Base-by-base conservation (phyloP, 495 filamentous ascomycete genomes). In the Parmelia sp. region DNA sequence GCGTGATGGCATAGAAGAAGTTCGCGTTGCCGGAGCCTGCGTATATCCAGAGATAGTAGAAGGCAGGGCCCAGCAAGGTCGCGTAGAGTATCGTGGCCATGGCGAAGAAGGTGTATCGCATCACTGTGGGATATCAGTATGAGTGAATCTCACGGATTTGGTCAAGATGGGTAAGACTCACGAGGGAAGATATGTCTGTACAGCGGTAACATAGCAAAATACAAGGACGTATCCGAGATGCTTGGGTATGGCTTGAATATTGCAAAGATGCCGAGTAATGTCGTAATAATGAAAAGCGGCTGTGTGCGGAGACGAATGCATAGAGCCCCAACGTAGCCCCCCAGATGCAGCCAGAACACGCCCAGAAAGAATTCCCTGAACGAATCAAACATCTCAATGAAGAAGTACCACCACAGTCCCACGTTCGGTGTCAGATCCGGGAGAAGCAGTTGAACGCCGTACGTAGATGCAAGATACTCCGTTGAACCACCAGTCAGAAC, bases 361-460 rank as follows among this genome's bases (percentile, higher is more conserved):
- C 90, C 95, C 4, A 98, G 82, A 81, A 98, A 98, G 79, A 98
- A 97, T 58, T 88, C 87, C 29, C 94, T 86, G 81, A 98, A 98
- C 7, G 91, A 93, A 75, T 98, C 94, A 73, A 98, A 98, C 85
- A 98, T 98, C 76, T 98, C 94, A 69, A 93, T 95, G 77, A 98
- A 97, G 76, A 97, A 98, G 77, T 98, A 98, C 94, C 94, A 98
- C 94, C 94, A 98, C 0, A 98, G 81, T 3, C 94, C 94, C 45
- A 95, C 87, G 67, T 97, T 98, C 29, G 94, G 94, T 0, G 93
- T 93, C 51, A 98, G 79, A 75, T 97, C 95, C 1, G 92, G 92
- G 6, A 98, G 85, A 5, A 94, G 84, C 19, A 98, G 80, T 69
- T 93, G 91, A 33, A 96, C 89, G 62, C 92, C 91, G 72, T 98